Percentiles rank a stretch among this genome's conserved stretches.
phyloP scores from a whole-genome alignment of 2,329 filamentous ascomycete species.

The Aspergillus sp. region DNA sequence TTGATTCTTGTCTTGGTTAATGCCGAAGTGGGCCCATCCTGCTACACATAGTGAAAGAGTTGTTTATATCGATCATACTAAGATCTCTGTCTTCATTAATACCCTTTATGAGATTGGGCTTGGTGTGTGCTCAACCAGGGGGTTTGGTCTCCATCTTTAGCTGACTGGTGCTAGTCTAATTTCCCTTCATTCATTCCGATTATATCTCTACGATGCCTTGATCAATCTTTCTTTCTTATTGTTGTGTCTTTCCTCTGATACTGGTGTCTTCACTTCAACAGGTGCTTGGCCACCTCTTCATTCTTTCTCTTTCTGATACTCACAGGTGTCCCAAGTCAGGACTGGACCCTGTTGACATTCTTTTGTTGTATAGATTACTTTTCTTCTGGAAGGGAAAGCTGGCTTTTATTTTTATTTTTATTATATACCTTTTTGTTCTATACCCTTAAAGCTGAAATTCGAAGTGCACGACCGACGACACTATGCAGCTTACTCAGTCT shows the following conservation, averaged over 20 bases:
- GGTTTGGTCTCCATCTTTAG: not conserved
- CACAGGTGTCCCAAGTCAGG: slow-evolving; percentile 6
- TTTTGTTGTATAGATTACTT: not conserved
- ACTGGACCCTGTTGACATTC: slow-evolving; percentile 6
- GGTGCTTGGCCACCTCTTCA: not conserved
- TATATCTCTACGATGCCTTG: not conserved
- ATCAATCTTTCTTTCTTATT: slow-evolving; percentile 2
- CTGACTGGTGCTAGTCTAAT: not conserved
- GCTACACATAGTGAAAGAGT: not conserved
- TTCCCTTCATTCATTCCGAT: not conserved
- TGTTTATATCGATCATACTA: not conserved
- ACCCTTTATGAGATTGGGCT: not conserved
- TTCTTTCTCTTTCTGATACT: not conserved
- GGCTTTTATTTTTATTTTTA: slow-evolving; percentile 1
- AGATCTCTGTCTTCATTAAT: not conserved
- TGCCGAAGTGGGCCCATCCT: not conserved
- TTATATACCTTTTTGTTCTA: not conserved
- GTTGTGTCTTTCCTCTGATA: slow-evolving; percentile 5
- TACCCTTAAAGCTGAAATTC: not conserved
- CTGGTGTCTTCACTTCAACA: not conserved
- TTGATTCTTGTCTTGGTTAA: not conserved
- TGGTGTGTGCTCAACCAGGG: not conserved
- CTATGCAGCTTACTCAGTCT: slow-evolving; percentile 22
- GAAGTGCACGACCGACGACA: slow-evolving; percentile 2
- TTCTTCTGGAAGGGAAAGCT: slow-evolving; percentile 2